phyloP scores from a whole-genome alignment of 768 basidiomycete species.

The Ramaria sp. region DNA sequence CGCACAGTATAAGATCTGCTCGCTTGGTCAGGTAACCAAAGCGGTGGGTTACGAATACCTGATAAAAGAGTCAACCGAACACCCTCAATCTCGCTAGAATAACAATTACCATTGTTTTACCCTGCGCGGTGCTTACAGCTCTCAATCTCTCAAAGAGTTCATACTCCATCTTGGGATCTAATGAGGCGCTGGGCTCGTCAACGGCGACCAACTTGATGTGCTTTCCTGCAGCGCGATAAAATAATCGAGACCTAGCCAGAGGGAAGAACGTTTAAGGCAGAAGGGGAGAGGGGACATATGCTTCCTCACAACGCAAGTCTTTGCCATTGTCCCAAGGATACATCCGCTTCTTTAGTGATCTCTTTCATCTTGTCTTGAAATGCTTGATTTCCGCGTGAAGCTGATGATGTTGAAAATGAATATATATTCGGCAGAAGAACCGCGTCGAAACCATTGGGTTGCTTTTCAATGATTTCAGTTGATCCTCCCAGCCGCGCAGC shows the following conservation, averaged over 20 bases:
- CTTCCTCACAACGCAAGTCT: slow-evolving; percentile 15
- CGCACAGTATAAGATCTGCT: slow-evolving; percentile 60
- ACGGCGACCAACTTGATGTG: slow-evolving; percentile 37
- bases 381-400: slow-evolving; percentile 11
- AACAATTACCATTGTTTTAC: slow-evolving; percentile 9
- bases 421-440: slow-evolving; percentile 22
- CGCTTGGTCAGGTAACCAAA: slow-evolving; percentile 65
- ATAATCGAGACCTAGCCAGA: slow-evolving; percentile 22
- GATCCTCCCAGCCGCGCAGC: slow-evolving; percentile 24
- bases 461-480: slow-evolving; percentile 27
- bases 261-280: slow-evolving; percentile 12
- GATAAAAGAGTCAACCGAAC: background rate
- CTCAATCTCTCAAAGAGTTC: slow-evolving; percentile 2
- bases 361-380: slow-evolving; percentile 12
- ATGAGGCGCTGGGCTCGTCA: slow-evolving; percentile 49
- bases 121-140: background rate
- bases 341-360: slow-evolving; percentile 14
- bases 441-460: slow-evolving; percentile 29
- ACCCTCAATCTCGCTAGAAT: background rate
- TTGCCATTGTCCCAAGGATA: slow-evolving; percentile 26
- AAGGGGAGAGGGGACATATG: background rate
- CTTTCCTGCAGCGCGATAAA: slow-evolving; percentile 30
- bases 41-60: slow-evolving; percentile 7
- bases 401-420: slow-evolving; percentile 18
- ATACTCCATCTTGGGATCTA: slow-evolving; percentile 46